Evolutionary conservation across 176 grass and related monocot genomes (phyloP).

Genomic region (Chloris gayana): DNA sequence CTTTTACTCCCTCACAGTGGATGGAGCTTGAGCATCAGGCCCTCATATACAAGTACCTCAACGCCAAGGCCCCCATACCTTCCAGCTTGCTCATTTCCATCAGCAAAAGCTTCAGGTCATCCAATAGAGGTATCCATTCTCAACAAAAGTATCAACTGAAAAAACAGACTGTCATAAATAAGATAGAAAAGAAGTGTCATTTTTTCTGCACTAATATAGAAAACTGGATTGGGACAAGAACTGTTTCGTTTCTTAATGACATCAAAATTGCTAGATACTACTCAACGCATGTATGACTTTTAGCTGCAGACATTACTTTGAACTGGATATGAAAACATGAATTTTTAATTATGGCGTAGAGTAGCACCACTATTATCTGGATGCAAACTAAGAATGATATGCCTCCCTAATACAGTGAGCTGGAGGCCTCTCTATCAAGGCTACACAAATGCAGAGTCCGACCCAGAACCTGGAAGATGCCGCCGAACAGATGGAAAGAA

Average conservation of each 20-base stretch:
- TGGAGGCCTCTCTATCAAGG: conserved; percentile 74
- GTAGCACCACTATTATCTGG: not conserved
- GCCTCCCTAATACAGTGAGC: conserved; percentile 50
- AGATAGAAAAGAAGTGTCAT: not conserved
- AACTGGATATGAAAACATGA: not conserved
- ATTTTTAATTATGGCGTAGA: not conserved
- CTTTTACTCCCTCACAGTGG: conserved; percentile 98
- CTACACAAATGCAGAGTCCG: conserved; percentile 61
- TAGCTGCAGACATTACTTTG: not conserved
- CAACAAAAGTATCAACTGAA: not conserved
- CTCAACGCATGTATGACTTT: conserved; percentile 6
- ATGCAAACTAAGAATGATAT: conserved; percentile 22
- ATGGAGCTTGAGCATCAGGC: conserved; percentile 96
- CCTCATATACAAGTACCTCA: conserved; percentile 92
- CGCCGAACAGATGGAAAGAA: conserved; percentile 98
- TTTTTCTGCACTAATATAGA: not conserved
- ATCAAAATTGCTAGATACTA: not conserved
- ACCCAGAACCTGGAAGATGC: conserved; percentile 92
- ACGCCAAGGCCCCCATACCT: conserved; percentile 80
- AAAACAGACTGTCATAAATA: not conserved
- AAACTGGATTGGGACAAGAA: not conserved
- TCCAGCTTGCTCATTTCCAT: conserved; percentile 75
- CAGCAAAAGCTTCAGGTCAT: conserved; percentile 61
- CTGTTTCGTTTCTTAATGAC: not conserved
- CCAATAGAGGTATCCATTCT: conserved; percentile 42